Evolutionary conservation across 768 basidiomycete species (phyloP), one percentile per base, ranked within the genome.

Genomic region (Coprinopsis marcescibilis): DNA sequence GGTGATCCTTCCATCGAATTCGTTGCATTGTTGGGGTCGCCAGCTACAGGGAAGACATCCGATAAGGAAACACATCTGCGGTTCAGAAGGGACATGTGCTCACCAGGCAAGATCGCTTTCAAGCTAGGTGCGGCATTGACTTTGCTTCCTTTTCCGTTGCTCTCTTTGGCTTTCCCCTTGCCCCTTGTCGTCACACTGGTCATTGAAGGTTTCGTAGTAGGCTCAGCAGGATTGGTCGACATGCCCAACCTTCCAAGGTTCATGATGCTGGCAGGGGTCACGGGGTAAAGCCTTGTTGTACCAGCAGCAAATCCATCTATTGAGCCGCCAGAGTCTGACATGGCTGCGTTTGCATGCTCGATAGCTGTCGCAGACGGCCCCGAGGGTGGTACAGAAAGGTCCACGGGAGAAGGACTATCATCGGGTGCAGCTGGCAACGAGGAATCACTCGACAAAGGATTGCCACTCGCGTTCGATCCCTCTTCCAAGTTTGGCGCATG

Each of bases 181-280:
- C 43, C 40, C 26, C 48, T 46, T 23, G 41, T 50, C 10, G 40
- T 13, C 32, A 34, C 33, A 5, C 45, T 24, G 14, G 25, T 27
- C 8, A 48, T 39, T 7, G 40, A 24, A 4, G 48, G 11, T 4
- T 26, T 13, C 21, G 43, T 5, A n/a, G 42, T 11, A 14, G 47
- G 48, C 38, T 39, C 74, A 70, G 43, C 17, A 20, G 4, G 5
- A 24, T 23, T 40, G 20, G 38, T 23, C 6, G 38, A 8, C 41
- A 77, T 66, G 4, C 81, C 78, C 2, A 85, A 62, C 29, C 76
- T 67, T 2, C 83, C 82, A 5, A 98, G 72, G 53, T 94, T 94
- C 89, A 97, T 90, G 58, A 97, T 85, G 48, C 81, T 88, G 0
- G 90, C 86, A 0, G 94, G 94, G 0, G 94, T 96, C 35, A 91